Base-by-base conservation (phyloP, 2,329 filamentous ascomycete species). In the Zymoseptoria ardabiliae region DNA sequence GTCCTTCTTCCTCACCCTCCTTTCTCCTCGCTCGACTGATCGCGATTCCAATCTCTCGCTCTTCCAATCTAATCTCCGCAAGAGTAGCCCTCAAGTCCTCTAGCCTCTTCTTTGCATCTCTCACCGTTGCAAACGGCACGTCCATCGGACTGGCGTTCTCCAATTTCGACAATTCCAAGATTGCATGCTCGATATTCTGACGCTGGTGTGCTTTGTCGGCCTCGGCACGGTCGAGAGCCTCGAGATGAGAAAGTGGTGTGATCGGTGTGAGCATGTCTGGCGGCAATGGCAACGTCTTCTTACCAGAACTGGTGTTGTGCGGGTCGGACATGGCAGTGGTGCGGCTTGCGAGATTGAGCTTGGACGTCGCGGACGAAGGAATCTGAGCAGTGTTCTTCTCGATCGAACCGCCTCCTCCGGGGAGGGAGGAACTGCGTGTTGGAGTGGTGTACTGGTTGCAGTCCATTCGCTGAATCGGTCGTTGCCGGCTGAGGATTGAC, bases 21-120 rank as follows among this genome's bases (percentile, higher is more conserved):
- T 92, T 88, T 66, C 85, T 80, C 53, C 89, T 82, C 77, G 90
- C 92, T 75, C 89, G 87, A 9, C 88, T 86, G 57, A 94, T 77
- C 72, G 86, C 87, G 68, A 94, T 75, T 1, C 90, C 90, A 50
- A 92, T 75, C 58, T 94, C 89, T 69, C 93, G 88, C 73, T 91
- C 87, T 72, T 93, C 86, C 63, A 85, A 81, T 73, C 85, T 82
- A 23, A 94, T 83, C 63, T 91, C 88, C 3, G 86, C 82, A 41
- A 93, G 79, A 71, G 92, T 88, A 55, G 75, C 74, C 60, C 82
- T 81, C 55, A 92, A 77, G 21, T 77, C 80, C 63, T 86, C 83
- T 0, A 94, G 84, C 70, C 88, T 90, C 67, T 75, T 77, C 69
- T 82, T 82, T 63, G 83, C 81, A 59, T 80, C 77, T 22, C 73